phyloP scores from a whole-genome alignment of 116 monocot genomes.

The Dioscorea cayenensis region DNA sequence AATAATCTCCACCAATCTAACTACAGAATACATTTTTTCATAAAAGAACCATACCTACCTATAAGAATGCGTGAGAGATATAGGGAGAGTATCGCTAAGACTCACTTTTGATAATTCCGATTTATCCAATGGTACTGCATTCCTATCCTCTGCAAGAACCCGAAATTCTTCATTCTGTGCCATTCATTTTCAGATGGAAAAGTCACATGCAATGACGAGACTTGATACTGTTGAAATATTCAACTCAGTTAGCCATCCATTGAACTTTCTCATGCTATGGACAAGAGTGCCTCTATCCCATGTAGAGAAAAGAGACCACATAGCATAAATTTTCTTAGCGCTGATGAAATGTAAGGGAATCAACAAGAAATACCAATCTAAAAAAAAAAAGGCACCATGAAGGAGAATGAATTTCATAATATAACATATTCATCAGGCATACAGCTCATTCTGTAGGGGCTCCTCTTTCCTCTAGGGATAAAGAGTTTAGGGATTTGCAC shows the following conservation, averaged over 20 bases:
- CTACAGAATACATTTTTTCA: not conserved
- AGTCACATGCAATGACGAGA: slow-evolving; percentile 94
- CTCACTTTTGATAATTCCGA: slow-evolving; percentile 82
- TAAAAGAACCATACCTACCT: not conserved
- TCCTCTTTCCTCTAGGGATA: no score
- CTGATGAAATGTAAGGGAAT: no score
- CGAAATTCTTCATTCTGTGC: slow-evolving; percentile 59
- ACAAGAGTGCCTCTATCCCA: no score
- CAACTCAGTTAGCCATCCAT: not conserved
- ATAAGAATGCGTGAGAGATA: slow-evolving; percentile 4
- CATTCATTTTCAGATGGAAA: slow-evolving; percentile 86
- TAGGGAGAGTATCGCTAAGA: slow-evolving; percentile 1
- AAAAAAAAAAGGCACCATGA: no score
- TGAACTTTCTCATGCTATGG: not conserved
- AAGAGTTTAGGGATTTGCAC: no score
- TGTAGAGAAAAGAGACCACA: no score
- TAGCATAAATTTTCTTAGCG: no score
- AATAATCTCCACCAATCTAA: not conserved
- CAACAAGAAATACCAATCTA: no score
- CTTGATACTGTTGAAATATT: slow-evolving; percentile 39
- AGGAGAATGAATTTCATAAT: no score
- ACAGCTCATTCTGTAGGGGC: no score
- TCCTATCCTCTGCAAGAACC: slow-evolving; percentile 86
- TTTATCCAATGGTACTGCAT: slow-evolving; percentile 99
- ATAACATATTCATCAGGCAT: no score